Conservation (phyloP, 2,329 filamentous ascomycete genomes). For the Ploettnerulaceae sp. region DNA sequence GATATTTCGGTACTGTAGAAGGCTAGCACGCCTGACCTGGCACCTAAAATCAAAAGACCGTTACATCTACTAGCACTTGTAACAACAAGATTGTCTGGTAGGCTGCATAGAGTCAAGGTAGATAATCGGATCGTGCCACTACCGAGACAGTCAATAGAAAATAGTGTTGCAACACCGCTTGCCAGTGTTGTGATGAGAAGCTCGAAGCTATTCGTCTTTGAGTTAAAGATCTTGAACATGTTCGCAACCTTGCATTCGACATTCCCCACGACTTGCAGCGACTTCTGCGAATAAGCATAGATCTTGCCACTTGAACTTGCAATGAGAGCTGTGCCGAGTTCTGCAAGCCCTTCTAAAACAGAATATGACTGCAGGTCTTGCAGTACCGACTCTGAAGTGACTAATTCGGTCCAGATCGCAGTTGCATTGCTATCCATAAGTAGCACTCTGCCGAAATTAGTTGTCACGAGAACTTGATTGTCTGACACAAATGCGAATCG, state of each 20-base stretch:
- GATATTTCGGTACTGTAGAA: slow-evolving; percentile 38
- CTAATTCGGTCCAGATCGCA: slow-evolving; percentile 30
- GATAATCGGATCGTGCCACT: not conserved
- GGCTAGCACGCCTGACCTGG: slow-evolving; percentile 49
- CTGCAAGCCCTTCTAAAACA: slow-evolving; percentile 37
- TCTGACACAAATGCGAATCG: slow-evolving; percentile 59
- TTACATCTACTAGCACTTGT: slow-evolving; percentile 44
- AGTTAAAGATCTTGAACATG: slow-evolving; percentile 31
- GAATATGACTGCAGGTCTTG: slow-evolving; percentile 45
- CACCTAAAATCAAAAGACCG: slow-evolving; percentile 46
- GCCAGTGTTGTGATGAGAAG: slow-evolving; percentile 35
- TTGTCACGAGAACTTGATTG: slow-evolving; percentile 49
- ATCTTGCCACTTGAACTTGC: slow-evolving; percentile 41
- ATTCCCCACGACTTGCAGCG: slow-evolving; percentile 19
- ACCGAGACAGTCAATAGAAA: slow-evolving; percentile 21
- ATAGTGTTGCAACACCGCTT: slow-evolving; percentile 32
- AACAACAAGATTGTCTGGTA: slow-evolving; percentile 44
- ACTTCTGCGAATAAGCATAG: slow-evolving; percentile 20
- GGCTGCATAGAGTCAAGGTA: slow-evolving; percentile 5
- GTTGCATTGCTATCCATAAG: slow-evolving; percentile 35
- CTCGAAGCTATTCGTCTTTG: slow-evolving; percentile 8
- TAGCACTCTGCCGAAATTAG: slow-evolving; percentile 56
- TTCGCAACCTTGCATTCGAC: slow-evolving; percentile 28
- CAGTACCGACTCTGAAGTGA: slow-evolving; percentile 26
- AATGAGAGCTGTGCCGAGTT: slow-evolving; percentile 39